A percentile compares a stretch with the other conserved stretches of the same genome.
phyloP scores from a whole-genome alignment of 129 eudicot species.

The Dittrichia graveolens region DNA sequence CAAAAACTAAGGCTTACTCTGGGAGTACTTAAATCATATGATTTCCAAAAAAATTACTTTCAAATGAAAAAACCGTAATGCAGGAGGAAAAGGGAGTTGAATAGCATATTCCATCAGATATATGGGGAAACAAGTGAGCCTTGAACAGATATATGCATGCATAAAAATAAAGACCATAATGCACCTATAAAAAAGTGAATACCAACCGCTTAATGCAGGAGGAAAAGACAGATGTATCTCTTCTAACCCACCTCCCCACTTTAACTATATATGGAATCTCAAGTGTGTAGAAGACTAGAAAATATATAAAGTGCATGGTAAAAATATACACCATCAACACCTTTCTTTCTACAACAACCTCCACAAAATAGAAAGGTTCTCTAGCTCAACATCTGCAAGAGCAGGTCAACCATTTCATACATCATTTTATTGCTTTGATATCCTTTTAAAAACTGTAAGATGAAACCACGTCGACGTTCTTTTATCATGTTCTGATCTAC shows the following conservation, averaged over 20 bases:
- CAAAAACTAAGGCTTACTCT: too few species aligned
- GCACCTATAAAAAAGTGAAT: background rate
- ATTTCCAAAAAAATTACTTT: too few species aligned
- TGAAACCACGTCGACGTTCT: constrained; percentile 15
- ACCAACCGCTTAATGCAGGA: background rate
- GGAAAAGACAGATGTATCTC: too few species aligned
- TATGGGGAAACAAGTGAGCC: background rate
- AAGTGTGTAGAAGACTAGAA: background rate
- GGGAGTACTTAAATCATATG: too few species aligned
- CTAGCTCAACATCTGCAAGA: constrained; percentile 35
- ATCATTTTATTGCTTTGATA: constrained; percentile 6
- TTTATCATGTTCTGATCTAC: constrained; percentile 21
- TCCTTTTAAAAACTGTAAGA: background rate
- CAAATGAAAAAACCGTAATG: too few species aligned
- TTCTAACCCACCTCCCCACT: constrained; percentile 13
- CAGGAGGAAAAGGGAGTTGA: too few species aligned
- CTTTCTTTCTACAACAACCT: constrained; percentile 28
- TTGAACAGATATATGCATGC: background rate
- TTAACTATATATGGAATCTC: constrained; percentile 4
- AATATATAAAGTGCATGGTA: constrained; percentile 5
- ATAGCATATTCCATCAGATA: too few species aligned
- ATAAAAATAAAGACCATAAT: background rate
- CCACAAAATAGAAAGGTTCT: constrained; percentile 20
- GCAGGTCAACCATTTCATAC: constrained; percentile 25
- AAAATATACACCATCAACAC: constrained; percentile 23